Evolutionary conservation across 768 basidiomycete genomes (phyloP).

Genomic region (Mycena rebaudengoi): DNA sequence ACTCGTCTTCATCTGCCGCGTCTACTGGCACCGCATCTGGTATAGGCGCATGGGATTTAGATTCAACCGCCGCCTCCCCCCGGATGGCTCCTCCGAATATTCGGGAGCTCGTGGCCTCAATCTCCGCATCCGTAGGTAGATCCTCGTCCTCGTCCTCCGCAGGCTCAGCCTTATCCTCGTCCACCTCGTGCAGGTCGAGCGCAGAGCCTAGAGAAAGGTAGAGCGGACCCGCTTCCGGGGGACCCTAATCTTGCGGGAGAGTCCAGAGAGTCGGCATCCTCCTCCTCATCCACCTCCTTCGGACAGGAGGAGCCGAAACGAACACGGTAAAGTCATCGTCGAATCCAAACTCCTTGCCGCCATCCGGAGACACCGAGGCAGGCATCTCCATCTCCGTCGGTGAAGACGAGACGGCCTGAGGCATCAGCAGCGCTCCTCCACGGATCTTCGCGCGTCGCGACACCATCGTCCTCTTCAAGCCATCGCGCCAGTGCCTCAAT

Average conservation of each 20-base stretch:
- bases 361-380: slow-evolving; percentile 5
- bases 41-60: background rate
- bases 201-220: slow-evolving; percentile 66
- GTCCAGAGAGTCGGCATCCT: slow-evolving; percentile 30
- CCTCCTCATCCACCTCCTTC: slow-evolving; percentile 30
- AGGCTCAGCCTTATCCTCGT: slow-evolving; percentile 20
- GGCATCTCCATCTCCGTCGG: slow-evolving; percentile 33
- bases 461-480: slow-evolving; percentile 62
- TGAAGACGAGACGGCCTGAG: slow-evolving; percentile 20
- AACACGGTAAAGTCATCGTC: slow-evolving; percentile 87
- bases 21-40: background rate
- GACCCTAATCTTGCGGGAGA: slow-evolving; percentile 27
- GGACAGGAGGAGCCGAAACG: slow-evolving; percentile 61
- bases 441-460: slow-evolving; percentile 41
- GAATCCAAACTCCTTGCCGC: slow-evolving; percentile 48
- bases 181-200: slow-evolving; percentile 59
- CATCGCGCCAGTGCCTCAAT: slow-evolving; percentile 69
- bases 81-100: slow-evolving; percentile 53
- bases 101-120: slow-evolving; percentile 53
- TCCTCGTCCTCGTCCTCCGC: slow-evolving; percentile 39
- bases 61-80: background rate
- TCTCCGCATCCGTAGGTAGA: slow-evolving; percentile 59
- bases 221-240: slow-evolving; percentile 31
- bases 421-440: slow-evolving; percentile 49
- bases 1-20: slow-evolving; percentile 37